Evolutionary conservation across 140 eudicot species (phyloP).

Genomic region (Erigeron philadelphicus): DNA sequence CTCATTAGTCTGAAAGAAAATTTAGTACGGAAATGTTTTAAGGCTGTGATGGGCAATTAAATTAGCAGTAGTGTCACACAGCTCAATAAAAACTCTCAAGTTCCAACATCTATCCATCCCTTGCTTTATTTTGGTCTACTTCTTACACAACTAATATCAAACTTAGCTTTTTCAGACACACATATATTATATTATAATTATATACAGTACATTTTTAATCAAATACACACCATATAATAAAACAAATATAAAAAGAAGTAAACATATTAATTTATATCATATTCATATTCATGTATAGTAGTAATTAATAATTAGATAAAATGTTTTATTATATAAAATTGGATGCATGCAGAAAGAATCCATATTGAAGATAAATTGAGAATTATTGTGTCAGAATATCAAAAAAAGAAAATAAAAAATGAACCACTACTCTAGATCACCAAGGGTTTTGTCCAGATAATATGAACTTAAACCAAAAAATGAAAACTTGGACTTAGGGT

Average conservation of each 20-base stretch:
- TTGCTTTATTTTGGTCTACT: constrained; percentile 16
- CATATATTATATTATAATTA: background rate
- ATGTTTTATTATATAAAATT: background rate
- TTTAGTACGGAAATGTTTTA: constrained; percentile 19
- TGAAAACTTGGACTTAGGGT: constrained; percentile 21
- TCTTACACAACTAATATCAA: constrained; percentile 15
- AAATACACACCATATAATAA: constrained; percentile 23
- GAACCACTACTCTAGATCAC: constrained; percentile 12
- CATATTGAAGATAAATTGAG: constrained; percentile 5
- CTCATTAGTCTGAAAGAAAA: constrained; percentile 18
- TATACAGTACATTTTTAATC: constrained; percentile 1
- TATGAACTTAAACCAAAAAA: constrained; percentile 21
- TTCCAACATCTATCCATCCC: constrained; percentile 28
- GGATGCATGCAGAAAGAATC: constrained; percentile 31
- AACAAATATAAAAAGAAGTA: background rate
- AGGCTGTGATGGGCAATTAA: constrained; percentile 19
- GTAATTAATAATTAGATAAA: constrained; percentile 13
- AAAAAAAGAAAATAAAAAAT: background rate
- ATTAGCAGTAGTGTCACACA: constrained; percentile 23
- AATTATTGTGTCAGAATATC: constrained; percentile 20
- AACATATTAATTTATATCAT: constrained; percentile 17
- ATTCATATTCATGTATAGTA: background rate
- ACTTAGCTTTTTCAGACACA: constrained; percentile 9
- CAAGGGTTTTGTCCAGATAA: constrained; percentile 14
- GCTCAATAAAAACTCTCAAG: constrained; percentile 34